Evolutionary conservation across 192 early-diverging fungal genomes (phyloP).

Genomic region (Helicostylum pulchrum): DNA sequence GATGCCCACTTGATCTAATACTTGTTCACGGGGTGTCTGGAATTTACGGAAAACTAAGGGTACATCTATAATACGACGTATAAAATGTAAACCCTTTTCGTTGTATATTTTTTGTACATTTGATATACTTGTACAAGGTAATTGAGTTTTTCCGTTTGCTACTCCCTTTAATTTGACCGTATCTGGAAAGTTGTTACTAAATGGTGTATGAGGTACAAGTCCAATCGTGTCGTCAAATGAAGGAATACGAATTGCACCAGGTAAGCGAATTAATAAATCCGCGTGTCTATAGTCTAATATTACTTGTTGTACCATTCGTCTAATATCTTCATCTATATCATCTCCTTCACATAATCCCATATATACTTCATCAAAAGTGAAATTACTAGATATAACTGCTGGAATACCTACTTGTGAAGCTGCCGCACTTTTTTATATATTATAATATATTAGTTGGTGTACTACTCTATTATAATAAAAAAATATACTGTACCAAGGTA

Average conservation of each 20-base stretch:
- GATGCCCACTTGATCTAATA: constrained; percentile 43
- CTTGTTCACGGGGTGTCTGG: constrained; percentile 39
- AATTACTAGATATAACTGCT: constrained; percentile 55
- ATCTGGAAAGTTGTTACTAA: constrained; percentile 13
- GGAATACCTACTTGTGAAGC: constrained; percentile 49
- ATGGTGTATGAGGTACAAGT: constrained; percentile 23
- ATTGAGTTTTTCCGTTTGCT: constrained; percentile 31
- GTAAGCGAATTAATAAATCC: constrained; percentile 47
- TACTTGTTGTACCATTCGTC: constrained; percentile 34
- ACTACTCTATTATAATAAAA: neutral
- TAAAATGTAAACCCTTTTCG: neutral
- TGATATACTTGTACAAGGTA: constrained; percentile 19
- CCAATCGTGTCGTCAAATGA: constrained; percentile 44
- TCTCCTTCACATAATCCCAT: constrained; percentile 51
- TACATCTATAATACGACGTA: constrained; percentile 49
- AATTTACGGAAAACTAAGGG: constrained; percentile 55
- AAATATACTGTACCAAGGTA: constrained; percentile 46
- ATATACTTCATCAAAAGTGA: constrained; percentile 62
- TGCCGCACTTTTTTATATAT: constrained; percentile 41
- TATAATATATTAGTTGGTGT: neutral
- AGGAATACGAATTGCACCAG: constrained; percentile 56
- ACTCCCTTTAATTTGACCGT: constrained; percentile 14
- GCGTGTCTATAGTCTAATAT: constrained; percentile 52
- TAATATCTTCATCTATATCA: constrained; percentile 43
- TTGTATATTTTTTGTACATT: constrained; percentile 11